Evolutionary conservation across 345 rosid species (phyloP).

Genomic region (Eucalyptus cloeziana): DNA sequence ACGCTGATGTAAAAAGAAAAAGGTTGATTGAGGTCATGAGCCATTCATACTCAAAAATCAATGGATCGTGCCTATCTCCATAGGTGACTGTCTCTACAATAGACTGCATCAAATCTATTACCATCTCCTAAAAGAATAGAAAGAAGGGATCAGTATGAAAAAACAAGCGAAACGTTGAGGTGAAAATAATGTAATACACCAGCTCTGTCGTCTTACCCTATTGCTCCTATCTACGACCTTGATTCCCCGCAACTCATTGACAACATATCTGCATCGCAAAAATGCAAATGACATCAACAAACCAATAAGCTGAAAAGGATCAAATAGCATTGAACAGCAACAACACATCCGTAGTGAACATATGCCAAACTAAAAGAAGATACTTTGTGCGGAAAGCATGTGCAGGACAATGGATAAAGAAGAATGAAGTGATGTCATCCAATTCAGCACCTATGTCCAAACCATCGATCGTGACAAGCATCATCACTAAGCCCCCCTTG

Average conservation of each 20-base stretch:
- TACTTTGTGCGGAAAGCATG: background rate
- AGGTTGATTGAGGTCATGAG: background rate
- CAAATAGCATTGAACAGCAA: background rate
- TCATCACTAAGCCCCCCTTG: background rate
- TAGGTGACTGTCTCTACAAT: slow-evolving; percentile 58
- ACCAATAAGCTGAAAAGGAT: background rate
- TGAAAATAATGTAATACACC: background rate
- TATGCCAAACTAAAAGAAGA: background rate
- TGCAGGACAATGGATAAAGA: background rate
- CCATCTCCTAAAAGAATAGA: slow-evolving; percentile 20
- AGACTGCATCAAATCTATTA: slow-evolving; percentile 44
- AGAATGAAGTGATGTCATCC: background rate
- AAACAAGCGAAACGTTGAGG: background rate
- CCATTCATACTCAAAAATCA: slow-evolving; percentile 37
- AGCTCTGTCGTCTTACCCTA: slow-evolving; percentile 12
- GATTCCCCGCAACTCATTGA: slow-evolving; percentile 35
- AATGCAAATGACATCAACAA: background rate
- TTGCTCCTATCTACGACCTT: slow-evolving; percentile 30
- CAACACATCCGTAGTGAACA: background rate
- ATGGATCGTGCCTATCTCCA: slow-evolving; percentile 48
- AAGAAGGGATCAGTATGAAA: background rate
- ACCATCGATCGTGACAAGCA: background rate
- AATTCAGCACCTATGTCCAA: background rate
- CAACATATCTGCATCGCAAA: slow-evolving; percentile 14
- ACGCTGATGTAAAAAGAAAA: background rate